Evolutionary conservation across 495 filamentous ascomycete species (phyloP).

Genomic region (Tuber brumale): DNA sequence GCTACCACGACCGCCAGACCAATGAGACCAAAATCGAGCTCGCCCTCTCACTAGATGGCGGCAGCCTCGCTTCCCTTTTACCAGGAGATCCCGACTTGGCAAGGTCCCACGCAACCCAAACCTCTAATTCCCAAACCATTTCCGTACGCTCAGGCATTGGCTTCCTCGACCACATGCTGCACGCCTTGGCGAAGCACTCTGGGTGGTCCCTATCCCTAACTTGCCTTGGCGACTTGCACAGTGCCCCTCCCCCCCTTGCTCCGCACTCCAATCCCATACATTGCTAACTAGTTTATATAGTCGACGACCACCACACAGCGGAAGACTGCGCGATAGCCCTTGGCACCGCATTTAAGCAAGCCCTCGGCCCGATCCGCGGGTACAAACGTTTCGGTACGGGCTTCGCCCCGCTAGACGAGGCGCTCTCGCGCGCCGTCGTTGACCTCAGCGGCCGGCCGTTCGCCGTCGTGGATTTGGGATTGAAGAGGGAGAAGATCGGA

Average conservation of each 20-base stretch:
- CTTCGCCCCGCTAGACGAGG: slow-evolving; percentile 90
- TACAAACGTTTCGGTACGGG: slow-evolving; percentile 84
- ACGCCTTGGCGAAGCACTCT: slow-evolving; percentile 89
- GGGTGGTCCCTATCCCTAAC: slow-evolving; percentile 80
- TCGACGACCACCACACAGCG: slow-evolving; percentile 97
- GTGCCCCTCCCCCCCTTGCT: slow-evolving; percentile 48
- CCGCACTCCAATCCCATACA: too few species aligned
- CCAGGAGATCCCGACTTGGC: slow-evolving; percentile 46
- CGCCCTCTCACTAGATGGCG: slow-evolving; percentile 87
- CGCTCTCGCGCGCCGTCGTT: slow-evolving; percentile 85
- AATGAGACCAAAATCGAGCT: slow-evolving; percentile 96
- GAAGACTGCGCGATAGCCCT: slow-evolving; percentile 94
- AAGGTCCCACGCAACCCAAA: slow-evolving; percentile 69
- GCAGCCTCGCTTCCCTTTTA: slow-evolving; percentile 56
- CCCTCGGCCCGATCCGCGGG: slow-evolving; percentile 68
- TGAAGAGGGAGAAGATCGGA: slow-evolving; percentile 85
- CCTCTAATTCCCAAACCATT: slow-evolving; percentile 73
- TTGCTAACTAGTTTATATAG: slow-evolving; percentile 45
- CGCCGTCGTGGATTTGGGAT: slow-evolving; percentile 69
- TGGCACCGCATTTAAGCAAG: slow-evolving; percentile 70
- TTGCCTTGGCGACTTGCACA: slow-evolving; percentile 83
- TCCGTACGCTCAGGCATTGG: slow-evolving; percentile 88
- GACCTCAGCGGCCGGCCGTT: slow-evolving; percentile 89
- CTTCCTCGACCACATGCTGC: slow-evolving; percentile 99
- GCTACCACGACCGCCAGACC: slow-evolving; percentile 56